A percentile compares a stretch with the other conserved stretches of the same genome.
Conservation (phyloP, 2,329 filamentous ascomycete genomes). For the Trichoderma simmonsii region DNA sequence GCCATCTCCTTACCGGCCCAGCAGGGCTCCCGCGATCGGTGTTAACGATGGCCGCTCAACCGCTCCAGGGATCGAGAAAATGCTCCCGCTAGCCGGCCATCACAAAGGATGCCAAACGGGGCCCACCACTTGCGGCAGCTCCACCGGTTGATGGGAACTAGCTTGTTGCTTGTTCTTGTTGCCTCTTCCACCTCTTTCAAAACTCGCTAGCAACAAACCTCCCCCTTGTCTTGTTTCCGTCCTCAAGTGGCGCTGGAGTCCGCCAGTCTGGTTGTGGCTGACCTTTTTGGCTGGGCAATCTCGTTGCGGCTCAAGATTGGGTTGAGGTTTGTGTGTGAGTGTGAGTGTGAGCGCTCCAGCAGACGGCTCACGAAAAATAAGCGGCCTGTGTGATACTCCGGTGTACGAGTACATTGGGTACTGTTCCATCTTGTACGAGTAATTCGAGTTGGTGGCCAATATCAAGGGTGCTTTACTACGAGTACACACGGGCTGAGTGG, state of each 20-base stretch:
- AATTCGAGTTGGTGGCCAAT: neutral
- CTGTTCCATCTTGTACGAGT: neutral
- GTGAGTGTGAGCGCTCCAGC: neutral
- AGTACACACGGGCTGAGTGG: neutral
- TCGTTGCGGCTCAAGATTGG: neutral
- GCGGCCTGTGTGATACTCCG: neutral
- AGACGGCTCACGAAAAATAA: neutral
- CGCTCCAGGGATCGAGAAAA: slow-evolving; percentile 1
- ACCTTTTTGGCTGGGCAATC: neutral
- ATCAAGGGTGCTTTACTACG: neutral
- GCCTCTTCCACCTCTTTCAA: neutral
- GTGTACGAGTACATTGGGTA: neutral
- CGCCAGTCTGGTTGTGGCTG: slow-evolving; percentile 12
- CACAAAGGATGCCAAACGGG: neutral
- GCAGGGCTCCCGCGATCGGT: slow-evolving; percentile 8
- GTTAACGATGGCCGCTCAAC: slow-evolving; percentile 9
- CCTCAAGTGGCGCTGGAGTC: neutral
- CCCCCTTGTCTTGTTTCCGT: neutral
- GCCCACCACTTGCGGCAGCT: slow-evolving; percentile 5
- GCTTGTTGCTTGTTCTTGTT: slow-evolving; percentile 12
- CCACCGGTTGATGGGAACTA: slow-evolving; percentile 6
- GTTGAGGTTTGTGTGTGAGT: neutral
- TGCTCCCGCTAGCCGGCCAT: neutral
- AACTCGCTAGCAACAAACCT: neutral
- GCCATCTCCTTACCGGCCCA: slow-evolving; percentile 10